These are phyloP conservation scores for Dactylonectria estremocensis DNA, from an alignment of 2,329 filamentous ascomycete species.

Conservation along the genomic window DNA sequence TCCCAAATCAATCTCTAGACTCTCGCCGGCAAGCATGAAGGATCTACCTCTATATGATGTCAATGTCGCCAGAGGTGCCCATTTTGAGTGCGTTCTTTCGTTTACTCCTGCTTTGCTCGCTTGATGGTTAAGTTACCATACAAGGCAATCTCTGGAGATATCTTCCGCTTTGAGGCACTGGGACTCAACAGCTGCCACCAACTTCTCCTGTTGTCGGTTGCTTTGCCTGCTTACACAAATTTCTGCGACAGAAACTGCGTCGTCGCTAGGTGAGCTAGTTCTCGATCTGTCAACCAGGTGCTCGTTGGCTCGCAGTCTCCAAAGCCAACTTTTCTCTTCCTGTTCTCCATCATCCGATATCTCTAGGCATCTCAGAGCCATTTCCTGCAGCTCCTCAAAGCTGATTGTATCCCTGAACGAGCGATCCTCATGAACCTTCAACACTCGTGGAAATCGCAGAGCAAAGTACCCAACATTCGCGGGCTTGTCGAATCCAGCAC, in stretches of 20 bases:
- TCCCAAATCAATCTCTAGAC: neutral
- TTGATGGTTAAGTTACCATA: conserved; percentile 18
- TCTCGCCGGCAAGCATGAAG: neutral
- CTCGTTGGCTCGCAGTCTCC: conserved; percentile 14
- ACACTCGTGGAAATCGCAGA: conserved; percentile 69
- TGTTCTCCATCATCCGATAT: conserved; percentile 13
- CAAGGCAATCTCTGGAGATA: conserved; percentile 16
- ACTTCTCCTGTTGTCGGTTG: conserved; percentile 2
- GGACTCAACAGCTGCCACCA: conserved; percentile 9
- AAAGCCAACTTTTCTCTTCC: conserved; percentile 13
- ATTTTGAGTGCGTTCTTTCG: conserved; percentile 1
- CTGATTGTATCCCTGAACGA: conserved; percentile 10
- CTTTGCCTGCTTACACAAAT: conserved; percentile 13
- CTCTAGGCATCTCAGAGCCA: conserved; percentile 3
- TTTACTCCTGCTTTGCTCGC: conserved; percentile 16
- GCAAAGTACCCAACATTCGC: conserved; percentile 76
- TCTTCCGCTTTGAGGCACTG: conserved; percentile 15
- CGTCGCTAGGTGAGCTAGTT: conserved; percentile 17
- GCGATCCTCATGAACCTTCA: conserved; percentile 10
- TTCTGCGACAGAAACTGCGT: conserved; percentile 20
- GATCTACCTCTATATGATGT: neutral
- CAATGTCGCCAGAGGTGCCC: neutral
- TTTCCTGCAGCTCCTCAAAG: conserved; percentile 1
- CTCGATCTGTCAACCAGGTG: conserved; percentile 14
- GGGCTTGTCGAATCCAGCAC: conserved; percentile 79